phyloP scores from a whole-genome alignment of 1,139 yeast species.

The Yamadazyma kanchanaburiensis region DNA sequence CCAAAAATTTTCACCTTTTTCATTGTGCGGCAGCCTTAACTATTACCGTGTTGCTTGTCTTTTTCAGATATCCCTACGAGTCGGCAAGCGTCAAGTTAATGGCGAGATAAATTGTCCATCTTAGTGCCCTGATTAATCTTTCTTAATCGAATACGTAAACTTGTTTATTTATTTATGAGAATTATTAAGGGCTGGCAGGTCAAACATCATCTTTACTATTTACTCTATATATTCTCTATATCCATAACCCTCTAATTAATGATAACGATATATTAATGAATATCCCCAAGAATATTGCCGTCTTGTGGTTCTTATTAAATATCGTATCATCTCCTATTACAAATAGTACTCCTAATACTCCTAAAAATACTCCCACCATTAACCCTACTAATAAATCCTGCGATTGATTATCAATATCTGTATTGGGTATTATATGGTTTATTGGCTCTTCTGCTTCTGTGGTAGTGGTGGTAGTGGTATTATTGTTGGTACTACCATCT shows the following conservation, averaged over 20 bases:
- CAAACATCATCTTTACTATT: constrained; percentile 27
- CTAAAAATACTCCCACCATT: constrained; percentile 60
- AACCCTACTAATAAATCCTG: constrained; percentile 64
- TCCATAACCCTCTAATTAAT: constrained; percentile 48
- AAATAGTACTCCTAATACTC: constrained; percentile 57
- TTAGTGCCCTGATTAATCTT: constrained; percentile 41
- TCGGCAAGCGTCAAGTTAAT: constrained; percentile 55
- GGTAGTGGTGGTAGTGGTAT: constrained; percentile 4
- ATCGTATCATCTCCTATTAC: constrained; percentile 52
- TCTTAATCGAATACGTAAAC: constrained; percentile 21
- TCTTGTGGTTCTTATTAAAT: constrained; percentile 56
- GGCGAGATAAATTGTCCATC: constrained; percentile 54
- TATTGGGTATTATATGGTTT: constrained; percentile 18
- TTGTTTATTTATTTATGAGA: constrained; percentile 16
- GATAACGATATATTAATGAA: constrained; percentile 58
- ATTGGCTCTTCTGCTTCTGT: constrained; percentile 9
- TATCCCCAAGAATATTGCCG: constrained; percentile 63
- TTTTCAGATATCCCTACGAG: constrained; percentile 45
- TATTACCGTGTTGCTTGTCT: constrained; percentile 57
- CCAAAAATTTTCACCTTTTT: constrained; percentile 9
- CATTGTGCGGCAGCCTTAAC: constrained; percentile 56
- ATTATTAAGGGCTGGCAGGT: constrained; percentile 51
- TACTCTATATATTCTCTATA: constrained; percentile 14
- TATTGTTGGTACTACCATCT: constrained; percentile 3
- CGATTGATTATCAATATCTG: constrained; percentile 37